phyloP scores from a whole-genome alignment of 2,329 filamentous ascomycete genomes.

The Colletotrichum abscissum region DNA sequence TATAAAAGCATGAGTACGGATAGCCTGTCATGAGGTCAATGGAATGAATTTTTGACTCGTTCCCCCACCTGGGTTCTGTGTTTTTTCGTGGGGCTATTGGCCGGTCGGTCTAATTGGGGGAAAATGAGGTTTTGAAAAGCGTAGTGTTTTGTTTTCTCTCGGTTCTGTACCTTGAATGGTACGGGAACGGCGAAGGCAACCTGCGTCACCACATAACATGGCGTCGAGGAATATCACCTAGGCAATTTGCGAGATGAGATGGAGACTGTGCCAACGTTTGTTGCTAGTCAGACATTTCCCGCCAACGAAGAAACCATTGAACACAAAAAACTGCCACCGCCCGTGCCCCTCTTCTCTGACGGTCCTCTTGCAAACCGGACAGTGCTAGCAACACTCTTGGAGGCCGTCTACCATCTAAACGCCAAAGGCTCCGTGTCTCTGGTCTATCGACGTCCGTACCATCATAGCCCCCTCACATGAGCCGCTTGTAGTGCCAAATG shows the following conservation, averaged over 20 bases:
- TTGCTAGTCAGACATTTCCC: slow-evolving; percentile 41
- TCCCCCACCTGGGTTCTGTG: neutral
- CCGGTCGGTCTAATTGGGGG: slow-evolving; percentile 25
- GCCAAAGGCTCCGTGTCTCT: neutral
- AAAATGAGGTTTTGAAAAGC: neutral
- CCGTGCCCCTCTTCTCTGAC: neutral
- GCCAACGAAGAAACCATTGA: slow-evolving; percentile 33
- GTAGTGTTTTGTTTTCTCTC: neutral
- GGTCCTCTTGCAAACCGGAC: neutral
- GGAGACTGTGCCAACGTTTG: slow-evolving; percentile 24
- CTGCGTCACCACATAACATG: slow-evolving; percentile 53
- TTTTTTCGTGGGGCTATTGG: slow-evolving; percentile 13
- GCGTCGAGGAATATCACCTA: slow-evolving; percentile 64
- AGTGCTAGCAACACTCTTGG: neutral
- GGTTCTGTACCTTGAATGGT: neutral
- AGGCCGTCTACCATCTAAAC: neutral
- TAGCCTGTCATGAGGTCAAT: slow-evolving; percentile 24
- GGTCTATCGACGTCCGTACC: neutral
- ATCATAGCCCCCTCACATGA: slow-evolving; percentile 38
- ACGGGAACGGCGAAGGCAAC: neutral
- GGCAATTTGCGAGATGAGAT: slow-evolving; percentile 57
- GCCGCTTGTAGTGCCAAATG: slow-evolving; percentile 45
- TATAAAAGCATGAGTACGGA: slow-evolving; percentile 30
- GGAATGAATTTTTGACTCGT: slow-evolving; percentile 16
- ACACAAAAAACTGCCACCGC: slow-evolving; percentile 34